Percentiles rank a stretch among this genome's conserved stretches.
Evolutionary conservation across 306 rosid genomes (phyloP).

Genomic region (Castanopsis chinensis): DNA sequence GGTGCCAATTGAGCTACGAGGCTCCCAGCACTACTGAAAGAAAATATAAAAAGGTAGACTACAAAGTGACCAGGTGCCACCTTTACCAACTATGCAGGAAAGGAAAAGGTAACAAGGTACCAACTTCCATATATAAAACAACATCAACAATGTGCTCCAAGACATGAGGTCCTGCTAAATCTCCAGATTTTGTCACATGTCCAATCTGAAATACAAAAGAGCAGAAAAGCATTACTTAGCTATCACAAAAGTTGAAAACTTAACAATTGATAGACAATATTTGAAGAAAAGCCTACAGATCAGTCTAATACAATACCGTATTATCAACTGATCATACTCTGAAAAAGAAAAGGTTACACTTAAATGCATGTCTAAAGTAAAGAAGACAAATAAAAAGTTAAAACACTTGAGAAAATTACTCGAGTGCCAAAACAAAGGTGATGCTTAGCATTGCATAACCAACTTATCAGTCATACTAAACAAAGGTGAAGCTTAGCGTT

Average conservation of each 20-base stretch:
- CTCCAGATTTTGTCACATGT: constrained; percentile 90
- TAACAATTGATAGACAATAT: constrained; percentile 12
- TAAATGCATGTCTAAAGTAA: background rate
- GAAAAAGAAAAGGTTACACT: background rate
- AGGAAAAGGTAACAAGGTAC: constrained; percentile 49
- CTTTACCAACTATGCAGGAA: constrained; percentile 25
- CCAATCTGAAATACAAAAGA: constrained; percentile 63
- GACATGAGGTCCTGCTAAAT: constrained; percentile 89
- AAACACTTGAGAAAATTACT: background rate
- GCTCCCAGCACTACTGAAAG: background rate
- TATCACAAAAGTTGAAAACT: constrained; percentile 12
- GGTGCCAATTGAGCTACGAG: too few relatives aligned
- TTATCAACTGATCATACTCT: background rate
- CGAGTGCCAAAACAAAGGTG: background rate
- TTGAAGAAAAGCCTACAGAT: constrained; percentile 11
- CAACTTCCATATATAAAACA: constrained; percentile 90
- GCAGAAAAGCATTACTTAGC: constrained; percentile 4
- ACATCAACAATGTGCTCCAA: constrained; percentile 96
- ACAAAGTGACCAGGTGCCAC: background rate
- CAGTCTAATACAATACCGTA: constrained; percentile 10
- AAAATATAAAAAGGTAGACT: constrained; percentile 10
- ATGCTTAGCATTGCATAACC: background rate
- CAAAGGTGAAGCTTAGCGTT: background rate
- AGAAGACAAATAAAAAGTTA: background rate
- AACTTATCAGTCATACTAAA: background rate